phyloP scores from a whole-genome alignment of 768 basidiomycete species.

The Grammothele lineata region DNA sequence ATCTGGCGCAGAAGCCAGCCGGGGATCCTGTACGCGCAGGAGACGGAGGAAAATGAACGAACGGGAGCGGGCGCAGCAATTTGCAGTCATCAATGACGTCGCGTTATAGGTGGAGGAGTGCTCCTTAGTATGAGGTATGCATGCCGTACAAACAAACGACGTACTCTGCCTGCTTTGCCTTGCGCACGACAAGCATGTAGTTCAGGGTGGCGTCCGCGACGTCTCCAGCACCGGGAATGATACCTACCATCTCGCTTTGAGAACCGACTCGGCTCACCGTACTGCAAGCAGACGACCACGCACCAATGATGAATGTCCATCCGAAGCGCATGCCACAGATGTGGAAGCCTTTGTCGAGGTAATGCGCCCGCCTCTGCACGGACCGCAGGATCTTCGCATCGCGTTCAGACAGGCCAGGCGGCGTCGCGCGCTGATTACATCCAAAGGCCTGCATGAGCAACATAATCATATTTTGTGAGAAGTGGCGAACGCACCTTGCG shows the following conservation, averaged over 20 bases:
- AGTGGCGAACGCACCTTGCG: slow-evolving; percentile 55
- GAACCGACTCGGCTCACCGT: no score
- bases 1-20: slow-evolving; percentile 67
- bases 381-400: slow-evolving; percentile 73
- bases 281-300: slow-evolving; percentile 7
- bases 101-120: neutral
- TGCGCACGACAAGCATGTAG: slow-evolving; percentile 73
- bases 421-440: slow-evolving; percentile 68
- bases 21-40: slow-evolving; percentile 34
- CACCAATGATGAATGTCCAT: slow-evolving; percentile 74
- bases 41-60: neutral
- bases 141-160: no score
- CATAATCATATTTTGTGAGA: neutral
- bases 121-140: no score
- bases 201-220: slow-evolving; percentile 58
- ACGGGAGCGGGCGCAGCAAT: neutral
- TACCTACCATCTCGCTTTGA: no score
- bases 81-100: neutral
- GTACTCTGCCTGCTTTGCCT: slow-evolving; percentile 68
- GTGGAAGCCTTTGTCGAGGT: slow-evolving; percentile 83
- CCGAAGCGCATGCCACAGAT: slow-evolving; percentile 82
- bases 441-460: neutral
- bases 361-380: slow-evolving; percentile 74
- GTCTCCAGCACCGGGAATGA: slow-evolving; percentile 70
- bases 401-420: slow-evolving; percentile 70